phyloP scores from a whole-genome alignment of 176 grass and related monocot genomes.

The Raddia distichophylla region DNA sequence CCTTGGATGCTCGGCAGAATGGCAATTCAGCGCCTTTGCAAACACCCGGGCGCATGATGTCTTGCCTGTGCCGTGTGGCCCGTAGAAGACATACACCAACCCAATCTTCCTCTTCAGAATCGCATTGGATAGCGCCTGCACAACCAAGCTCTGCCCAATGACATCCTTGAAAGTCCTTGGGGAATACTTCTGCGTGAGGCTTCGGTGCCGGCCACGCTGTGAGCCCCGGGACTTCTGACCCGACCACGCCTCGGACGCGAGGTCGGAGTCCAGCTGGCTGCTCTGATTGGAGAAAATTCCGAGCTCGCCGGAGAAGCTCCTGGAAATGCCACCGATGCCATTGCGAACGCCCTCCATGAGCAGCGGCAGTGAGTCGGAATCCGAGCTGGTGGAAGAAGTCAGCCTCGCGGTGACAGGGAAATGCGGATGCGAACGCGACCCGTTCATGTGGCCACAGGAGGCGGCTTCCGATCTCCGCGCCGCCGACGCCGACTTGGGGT shows the following conservation, averaged over 20 bases:
- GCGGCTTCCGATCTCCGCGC: conserved; percentile 57
- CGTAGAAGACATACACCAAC: conserved; percentile 85
- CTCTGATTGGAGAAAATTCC: conserved; percentile 67
- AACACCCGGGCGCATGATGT: conserved; percentile 89
- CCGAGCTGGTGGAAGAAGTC: conserved; percentile 62
- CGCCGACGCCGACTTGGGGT: conserved; percentile 58
- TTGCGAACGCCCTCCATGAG: conserved; percentile 49
- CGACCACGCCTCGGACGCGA: conserved; percentile 59
- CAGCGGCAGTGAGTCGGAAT: conserved; percentile 78
- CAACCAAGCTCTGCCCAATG: conserved; percentile 82
- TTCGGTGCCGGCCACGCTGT: conserved; percentile 56
- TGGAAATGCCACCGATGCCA: conserved; percentile 40
- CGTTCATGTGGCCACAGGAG: conserved; percentile 48
- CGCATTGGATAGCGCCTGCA: conserved; percentile 87
- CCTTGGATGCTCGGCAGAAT: conserved; percentile 67
- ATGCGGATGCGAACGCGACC: conserved; percentile 50
- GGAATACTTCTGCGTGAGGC: conserved; percentile 80
- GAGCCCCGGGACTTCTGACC: conserved; percentile 47
- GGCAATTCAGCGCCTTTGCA: conserved; percentile 92
- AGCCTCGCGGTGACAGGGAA: conserved; percentile 58
- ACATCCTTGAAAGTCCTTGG: conserved; percentile 92
- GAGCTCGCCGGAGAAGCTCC: conserved; percentile 64
- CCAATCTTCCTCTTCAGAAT: conserved; percentile 76
- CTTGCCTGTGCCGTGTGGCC: conserved; percentile 86
- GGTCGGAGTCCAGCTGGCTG: conserved; percentile 56